These are phyloP conservation scores for Nitzschia palea DNA, from an alignment of 108 stramenopile species.

Conservation along the genomic window DNA sequence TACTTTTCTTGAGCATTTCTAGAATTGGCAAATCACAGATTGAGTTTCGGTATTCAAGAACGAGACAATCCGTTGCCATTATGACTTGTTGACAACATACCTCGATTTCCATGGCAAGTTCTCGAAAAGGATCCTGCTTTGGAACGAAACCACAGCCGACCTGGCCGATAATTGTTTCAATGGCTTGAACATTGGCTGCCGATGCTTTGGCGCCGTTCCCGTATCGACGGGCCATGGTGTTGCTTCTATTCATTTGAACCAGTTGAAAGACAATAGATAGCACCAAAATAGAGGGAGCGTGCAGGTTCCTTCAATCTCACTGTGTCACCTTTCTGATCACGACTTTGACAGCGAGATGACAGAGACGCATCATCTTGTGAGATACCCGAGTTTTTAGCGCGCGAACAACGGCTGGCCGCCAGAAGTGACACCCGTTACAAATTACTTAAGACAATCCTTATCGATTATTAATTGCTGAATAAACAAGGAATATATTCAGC, in stretches of 20 bases:
- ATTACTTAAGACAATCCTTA: no score
- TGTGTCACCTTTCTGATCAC: no score
- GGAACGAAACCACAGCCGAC: constrained; percentile 15
- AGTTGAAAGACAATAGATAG: neutral
- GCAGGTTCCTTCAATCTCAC: no score
- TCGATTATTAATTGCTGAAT: no score
- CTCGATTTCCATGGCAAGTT: constrained; percentile 32
- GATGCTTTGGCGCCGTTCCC: neutral
- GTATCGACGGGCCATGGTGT: constrained; percentile 11
- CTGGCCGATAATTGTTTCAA: constrained; percentile 14
- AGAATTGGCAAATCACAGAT: neutral
- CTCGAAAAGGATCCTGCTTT: constrained; percentile 20
- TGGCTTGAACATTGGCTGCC: constrained; percentile 7
- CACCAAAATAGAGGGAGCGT: neutral
- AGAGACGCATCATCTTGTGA: no score
- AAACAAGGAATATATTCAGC: no score
- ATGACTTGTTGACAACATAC: constrained; percentile 2
- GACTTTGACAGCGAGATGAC: no score
- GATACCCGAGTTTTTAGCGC: no score
- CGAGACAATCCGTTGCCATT: neutral
- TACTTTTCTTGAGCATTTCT: constrained; percentile 30
- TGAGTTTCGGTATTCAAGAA: neutral
- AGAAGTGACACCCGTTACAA: no score
- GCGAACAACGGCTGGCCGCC: no score
- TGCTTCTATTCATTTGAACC: constrained; percentile 1